phyloP scores from a whole-genome alignment of 2,329 filamentous ascomycete species.

The Phaeoacremonium minimum region DNA sequence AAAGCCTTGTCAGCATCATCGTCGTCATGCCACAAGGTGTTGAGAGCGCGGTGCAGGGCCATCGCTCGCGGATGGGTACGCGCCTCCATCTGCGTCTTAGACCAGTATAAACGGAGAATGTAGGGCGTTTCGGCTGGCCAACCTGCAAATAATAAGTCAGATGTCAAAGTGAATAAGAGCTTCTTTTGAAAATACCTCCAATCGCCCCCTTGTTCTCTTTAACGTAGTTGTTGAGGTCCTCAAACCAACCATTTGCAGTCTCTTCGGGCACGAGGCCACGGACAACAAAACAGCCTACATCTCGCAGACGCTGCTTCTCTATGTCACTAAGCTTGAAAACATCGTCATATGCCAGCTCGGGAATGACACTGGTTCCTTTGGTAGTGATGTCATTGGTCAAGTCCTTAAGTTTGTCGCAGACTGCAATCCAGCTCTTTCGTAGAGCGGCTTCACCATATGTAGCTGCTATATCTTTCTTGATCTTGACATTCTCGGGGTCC shows the following conservation, averaged over 20 bases:
- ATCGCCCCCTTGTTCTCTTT: conserved; percentile 4
- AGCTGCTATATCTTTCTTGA: conserved; percentile 27
- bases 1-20: conserved; percentile 20
- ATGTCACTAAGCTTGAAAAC: conserved; percentile 16
- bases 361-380: conserved; percentile 25
- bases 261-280: conserved; percentile 8
- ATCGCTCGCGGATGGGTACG: conserved; percentile 7
- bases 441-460: conserved; percentile 29
- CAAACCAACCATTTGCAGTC: conserved; percentile 6
- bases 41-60: conserved; percentile 8
- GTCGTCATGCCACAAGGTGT: conserved; percentile 12
- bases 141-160: conserved; percentile 5
- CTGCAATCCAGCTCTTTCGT: conserved; percentile 28
- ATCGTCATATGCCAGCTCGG: conserved; percentile 21
- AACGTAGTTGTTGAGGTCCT: conserved; percentile 8
- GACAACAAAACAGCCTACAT: conserved; percentile 14
- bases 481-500: conserved; percentile 17
- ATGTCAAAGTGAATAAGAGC: too few species aligned
- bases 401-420: conserved; percentile 26
- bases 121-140: conserved; percentile 7
- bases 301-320: conserved; percentile 19
- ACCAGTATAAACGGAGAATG: conserved; percentile 6
- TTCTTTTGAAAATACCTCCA: too few species aligned
- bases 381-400: conserved; percentile 29
- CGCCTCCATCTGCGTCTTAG: conserved; percentile 8